Base-by-base conservation (phyloP, 2,329 filamentous ascomycete genomes). In the Aspergillus candidus region DNA sequence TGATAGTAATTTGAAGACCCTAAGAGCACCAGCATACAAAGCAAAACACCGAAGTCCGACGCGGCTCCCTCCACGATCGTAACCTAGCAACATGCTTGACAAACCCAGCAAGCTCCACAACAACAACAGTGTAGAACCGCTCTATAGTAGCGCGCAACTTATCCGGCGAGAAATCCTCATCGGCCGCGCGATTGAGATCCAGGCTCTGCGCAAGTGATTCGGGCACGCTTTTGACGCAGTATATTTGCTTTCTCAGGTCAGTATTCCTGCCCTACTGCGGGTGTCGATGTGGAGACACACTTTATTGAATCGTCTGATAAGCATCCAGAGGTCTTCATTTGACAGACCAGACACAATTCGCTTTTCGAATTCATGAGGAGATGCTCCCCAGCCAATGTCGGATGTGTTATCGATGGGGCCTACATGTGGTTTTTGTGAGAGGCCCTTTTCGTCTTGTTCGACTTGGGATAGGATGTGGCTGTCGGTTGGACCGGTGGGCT, bases 101-200 rank as follows among this genome's bases (percentile, higher is more conserved):
- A 12, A 79, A 76, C 0, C 72, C 75, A 35, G 88, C 75, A 11
- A 88, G 36, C 11, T 81, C 76, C 38, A 90, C 77, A 6, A 84
- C 71, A 0, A 94, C 79, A 0, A 84, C 87, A 76, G 88, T 89
- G 61, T 94, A 94, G 10, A 93, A 70, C 11, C 88, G 75, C 66
- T 94, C 88, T 4, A 93, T 62, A 41, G 85, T 88, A 2, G 83
- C 79, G 10, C 88, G 77, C 35, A 94, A 71, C 67, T 93, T 93
- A 58, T 93, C 87, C 0, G 88, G 87, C 0, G 84, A 87, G 62
- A 93, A 93, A 45, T 90, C 84, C 53, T 93, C 87, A 42, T 91
- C 83, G 32, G 89, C 83, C 4, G 86, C 83, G 44, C 88, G 83
- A 54, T 89, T 88, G 46, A 94, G 75, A 62, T 94, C 88, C 32